Conservation (phyloP, 371 early-diverging fungal species). For the Saksenaea oblongispora region DNA sequence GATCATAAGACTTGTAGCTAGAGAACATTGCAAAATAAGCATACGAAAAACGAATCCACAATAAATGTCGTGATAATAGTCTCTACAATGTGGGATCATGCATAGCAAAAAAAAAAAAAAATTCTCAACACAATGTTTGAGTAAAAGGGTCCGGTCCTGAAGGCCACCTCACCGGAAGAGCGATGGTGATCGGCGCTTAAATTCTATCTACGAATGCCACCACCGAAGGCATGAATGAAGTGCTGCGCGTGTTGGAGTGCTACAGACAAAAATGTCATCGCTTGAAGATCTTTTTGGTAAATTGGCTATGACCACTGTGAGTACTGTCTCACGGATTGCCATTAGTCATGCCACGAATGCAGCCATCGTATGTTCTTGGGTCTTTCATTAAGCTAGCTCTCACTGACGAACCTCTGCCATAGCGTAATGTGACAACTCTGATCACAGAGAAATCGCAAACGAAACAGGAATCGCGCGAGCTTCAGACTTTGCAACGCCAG, state of each 20-base stretch:
- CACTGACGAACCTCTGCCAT: background rate
- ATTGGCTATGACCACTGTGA: constrained; percentile 68
- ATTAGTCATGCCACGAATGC: constrained; percentile 69
- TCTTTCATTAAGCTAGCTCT: background rate
- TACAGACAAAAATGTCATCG: constrained; percentile 20
- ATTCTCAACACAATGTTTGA: too few relatives aligned
- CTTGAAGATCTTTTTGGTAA: constrained; percentile 70
- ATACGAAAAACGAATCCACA: too few relatives aligned
- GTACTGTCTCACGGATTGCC: constrained; percentile 75
- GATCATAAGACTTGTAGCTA: too few relatives aligned
- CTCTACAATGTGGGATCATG: too few relatives aligned
- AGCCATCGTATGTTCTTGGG: constrained; percentile 52
- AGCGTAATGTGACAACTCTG: constrained; percentile 61
- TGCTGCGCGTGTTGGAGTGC: background rate
- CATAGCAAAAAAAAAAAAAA: too few relatives aligned
- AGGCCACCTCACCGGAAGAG: too few relatives aligned
- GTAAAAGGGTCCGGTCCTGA: too few relatives aligned
- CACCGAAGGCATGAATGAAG: too few relatives aligned
- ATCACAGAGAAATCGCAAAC: constrained; percentile 42
- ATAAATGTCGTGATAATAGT: too few relatives aligned
- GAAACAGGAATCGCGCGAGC: constrained; percentile 33
- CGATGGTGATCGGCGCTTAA: too few relatives aligned
- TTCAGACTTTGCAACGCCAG: constrained; percentile 38
- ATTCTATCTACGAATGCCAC: too few relatives aligned
- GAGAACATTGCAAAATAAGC: too few relatives aligned